These are phyloP conservation scores for Nitzschia sp. DNA, from an alignment of 108 stramenopile species.

Conservation along the genomic window DNA sequence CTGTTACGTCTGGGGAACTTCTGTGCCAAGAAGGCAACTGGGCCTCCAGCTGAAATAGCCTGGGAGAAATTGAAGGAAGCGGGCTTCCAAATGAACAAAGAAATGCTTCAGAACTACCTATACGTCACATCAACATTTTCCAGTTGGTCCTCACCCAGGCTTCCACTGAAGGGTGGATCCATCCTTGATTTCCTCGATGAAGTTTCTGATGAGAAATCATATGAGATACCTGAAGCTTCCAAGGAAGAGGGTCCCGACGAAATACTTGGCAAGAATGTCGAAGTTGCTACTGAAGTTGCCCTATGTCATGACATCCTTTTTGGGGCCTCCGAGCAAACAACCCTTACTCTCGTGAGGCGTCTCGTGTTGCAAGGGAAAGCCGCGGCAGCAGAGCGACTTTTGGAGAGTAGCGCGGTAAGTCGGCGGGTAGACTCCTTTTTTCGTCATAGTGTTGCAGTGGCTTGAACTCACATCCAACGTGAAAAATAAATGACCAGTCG, in stretches of 20 bases:
- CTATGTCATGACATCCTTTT: slow-evolving; percentile 75
- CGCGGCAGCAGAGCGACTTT: slow-evolving; percentile 64
- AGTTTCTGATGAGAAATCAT: too few relatives aligned
- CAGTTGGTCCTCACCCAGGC: background rate
- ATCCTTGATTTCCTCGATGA: slow-evolving; percentile 25
- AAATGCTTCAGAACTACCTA: slow-evolving; percentile 58
- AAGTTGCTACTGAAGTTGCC: slow-evolving; percentile 64
- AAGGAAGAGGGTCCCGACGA: background rate
- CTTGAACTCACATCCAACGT: background rate
- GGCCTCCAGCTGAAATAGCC: slow-evolving; percentile 52
- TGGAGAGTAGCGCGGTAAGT: slow-evolving; percentile 56
- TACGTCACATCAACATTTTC: slow-evolving; percentile 49
- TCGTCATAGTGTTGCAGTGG: too few relatives aligned
- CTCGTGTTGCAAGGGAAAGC: slow-evolving; percentile 64
- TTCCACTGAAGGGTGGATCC: slow-evolving; percentile 4
- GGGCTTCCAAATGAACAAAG: slow-evolving; percentile 48
- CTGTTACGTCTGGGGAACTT: slow-evolving; percentile 51
- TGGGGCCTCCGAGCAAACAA: slow-evolving; percentile 76
- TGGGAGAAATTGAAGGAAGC: slow-evolving; percentile 74
- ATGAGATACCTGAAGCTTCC: background rate
- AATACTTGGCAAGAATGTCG: background rate
- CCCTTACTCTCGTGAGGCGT: slow-evolving; percentile 59
- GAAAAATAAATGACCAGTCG: background rate
- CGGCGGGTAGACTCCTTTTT: background rate
- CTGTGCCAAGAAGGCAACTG: slow-evolving; percentile 56